phyloP scores from a whole-genome alignment of 2,329 filamentous ascomycete species.

The Tolypocladium inflatum region DNA sequence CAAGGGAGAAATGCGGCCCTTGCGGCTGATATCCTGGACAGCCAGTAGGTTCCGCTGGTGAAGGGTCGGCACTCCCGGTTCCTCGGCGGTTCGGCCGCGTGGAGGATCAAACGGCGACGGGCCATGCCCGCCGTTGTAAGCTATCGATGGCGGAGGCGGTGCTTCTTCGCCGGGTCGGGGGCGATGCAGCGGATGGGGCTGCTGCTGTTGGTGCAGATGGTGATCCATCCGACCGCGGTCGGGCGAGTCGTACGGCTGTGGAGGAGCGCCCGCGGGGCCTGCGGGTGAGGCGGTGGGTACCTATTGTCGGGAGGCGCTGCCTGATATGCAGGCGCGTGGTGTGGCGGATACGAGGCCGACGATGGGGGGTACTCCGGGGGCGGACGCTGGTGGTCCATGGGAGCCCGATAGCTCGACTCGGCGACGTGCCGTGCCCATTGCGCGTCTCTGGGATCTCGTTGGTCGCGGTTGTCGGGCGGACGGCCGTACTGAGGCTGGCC shows the following conservation, averaged over 20 bases:
- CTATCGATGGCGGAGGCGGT: slow-evolving; percentile 39
- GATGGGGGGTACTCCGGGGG: slow-evolving; percentile 39
- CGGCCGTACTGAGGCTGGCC: slow-evolving; percentile 36
- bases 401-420: slow-evolving; percentile 23
- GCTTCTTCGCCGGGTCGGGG: slow-evolving; percentile 36
- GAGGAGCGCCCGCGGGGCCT: slow-evolving; percentile 13
- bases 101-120: slow-evolving; percentile 29
- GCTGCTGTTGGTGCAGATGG: slow-evolving; percentile 24
- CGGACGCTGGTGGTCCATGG: slow-evolving; percentile 30
- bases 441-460: slow-evolving; percentile 21
- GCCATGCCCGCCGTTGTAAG: slow-evolving; percentile 35
- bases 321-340: slow-evolving; percentile 20
- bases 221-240: slow-evolving; percentile 37
- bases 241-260: slow-evolving; percentile 37
- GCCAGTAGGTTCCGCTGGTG: slow-evolving; percentile 62
- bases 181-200: slow-evolving; percentile 25
- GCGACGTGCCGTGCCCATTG: slow-evolving; percentile 22
- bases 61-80: slow-evolving; percentile 41
- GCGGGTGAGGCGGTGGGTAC: slow-evolving; percentile 20
- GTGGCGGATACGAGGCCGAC: slow-evolving; percentile 24
- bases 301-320: slow-evolving; percentile 19
- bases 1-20: slow-evolving; percentile 75
- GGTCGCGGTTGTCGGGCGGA: slow-evolving; percentile 31
- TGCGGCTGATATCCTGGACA: slow-evolving; percentile 71
- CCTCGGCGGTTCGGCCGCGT: slow-evolving; percentile 32